Base-by-base conservation (phyloP, 2,329 filamentous ascomycete species). In the Mollisiaceae sp. region DNA sequence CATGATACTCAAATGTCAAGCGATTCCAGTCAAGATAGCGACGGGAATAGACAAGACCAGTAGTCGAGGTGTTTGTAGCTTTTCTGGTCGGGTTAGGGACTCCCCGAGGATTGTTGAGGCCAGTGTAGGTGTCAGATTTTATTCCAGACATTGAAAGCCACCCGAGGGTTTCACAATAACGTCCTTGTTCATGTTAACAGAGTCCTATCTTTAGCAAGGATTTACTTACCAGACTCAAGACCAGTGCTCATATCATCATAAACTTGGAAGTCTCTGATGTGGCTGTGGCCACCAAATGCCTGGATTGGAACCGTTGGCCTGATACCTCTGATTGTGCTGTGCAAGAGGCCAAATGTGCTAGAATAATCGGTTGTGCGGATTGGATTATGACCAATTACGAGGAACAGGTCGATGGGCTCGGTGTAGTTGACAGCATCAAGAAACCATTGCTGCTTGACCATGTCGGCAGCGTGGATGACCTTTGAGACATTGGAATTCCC, bases 21-120 rank as follows among this genome's bases (percentile, higher is more conserved):
- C 97, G 82, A 72, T 97, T 97, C 80, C 93, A 97, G 79, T 97
- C 94, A 66, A 97, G 93, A 77, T 97, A 97, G 63, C 89, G 86
- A 39, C 94, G 87, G 54, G 85, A 85, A 76, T 96, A 97, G 1
- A 71, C 69, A 8, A 72, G 50, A 12, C 70, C 64, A 22, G 67
- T 67, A 9, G 67, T 73, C 8, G 72, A 72, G n/a, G 65, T 70
- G 38, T 72, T 72, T 15, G 65, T 67, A 5, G 72, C 71, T 59
- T 62, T 66, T 56, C 69, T 60, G 12, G 65, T 67, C 35, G 72
- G 72, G 81, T 84, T 59, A 22, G 70, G 47, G 15, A 74, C 72
- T 14, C 72, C 72, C 18, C 61, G 62, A 27, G 72, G 72, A 9
- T 65, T 27, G 32, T 58, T 63, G 22, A 70, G 65, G 14, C 71